Evolutionary conservation across 2,329 filamentous ascomycete species (phyloP).

Genomic region (Leptosphaerulina australis): DNA sequence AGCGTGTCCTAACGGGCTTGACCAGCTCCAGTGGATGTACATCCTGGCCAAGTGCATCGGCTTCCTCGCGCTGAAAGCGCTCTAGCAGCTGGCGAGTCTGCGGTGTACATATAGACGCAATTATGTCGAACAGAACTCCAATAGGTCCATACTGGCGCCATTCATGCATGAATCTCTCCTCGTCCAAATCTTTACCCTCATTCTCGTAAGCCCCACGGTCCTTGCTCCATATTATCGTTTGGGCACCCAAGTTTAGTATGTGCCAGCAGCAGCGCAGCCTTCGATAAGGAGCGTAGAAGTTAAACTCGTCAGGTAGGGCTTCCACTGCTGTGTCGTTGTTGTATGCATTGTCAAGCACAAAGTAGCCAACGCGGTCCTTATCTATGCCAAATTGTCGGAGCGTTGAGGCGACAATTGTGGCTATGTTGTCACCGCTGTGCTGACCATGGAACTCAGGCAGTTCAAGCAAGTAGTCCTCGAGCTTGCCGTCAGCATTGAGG

Average conservation of each 20-base stretch:
- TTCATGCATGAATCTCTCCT: slow-evolving; percentile 4
- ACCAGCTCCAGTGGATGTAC: no score
- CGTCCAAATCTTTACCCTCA: background rate
- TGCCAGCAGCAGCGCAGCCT: background rate
- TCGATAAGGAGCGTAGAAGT: background rate
- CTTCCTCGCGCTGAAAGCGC: slow-evolving; percentile 1
- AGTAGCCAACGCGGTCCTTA: slow-evolving; percentile 2
- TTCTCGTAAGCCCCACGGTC: slow-evolving; percentile 3
- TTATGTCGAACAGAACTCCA: slow-evolving; percentile 9
- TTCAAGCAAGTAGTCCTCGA: slow-evolving; percentile 5
- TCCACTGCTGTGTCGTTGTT: no score
- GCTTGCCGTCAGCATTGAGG: slow-evolving; percentile 6
- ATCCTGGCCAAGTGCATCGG: background rate
- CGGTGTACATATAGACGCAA: slow-evolving; percentile 6
- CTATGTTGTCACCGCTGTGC: slow-evolving; percentile 11
- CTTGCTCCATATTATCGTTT: slow-evolving; percentile 7
- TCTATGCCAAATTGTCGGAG: background rate
- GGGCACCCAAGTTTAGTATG: slow-evolving; percentile 1
- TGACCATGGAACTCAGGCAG: slow-evolving; percentile 9
- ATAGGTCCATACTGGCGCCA: slow-evolving; percentile 9
- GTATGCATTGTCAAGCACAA: slow-evolving; percentile 10
- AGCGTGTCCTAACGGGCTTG: no score
- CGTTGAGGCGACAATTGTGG: background rate
- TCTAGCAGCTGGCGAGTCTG: slow-evolving; percentile 6
- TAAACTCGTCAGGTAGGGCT: slow-evolving; percentile 1